Evolutionary conservation across 2,329 filamentous ascomycete species (phyloP).

Genomic region (Aureobasidium lini): DNA sequence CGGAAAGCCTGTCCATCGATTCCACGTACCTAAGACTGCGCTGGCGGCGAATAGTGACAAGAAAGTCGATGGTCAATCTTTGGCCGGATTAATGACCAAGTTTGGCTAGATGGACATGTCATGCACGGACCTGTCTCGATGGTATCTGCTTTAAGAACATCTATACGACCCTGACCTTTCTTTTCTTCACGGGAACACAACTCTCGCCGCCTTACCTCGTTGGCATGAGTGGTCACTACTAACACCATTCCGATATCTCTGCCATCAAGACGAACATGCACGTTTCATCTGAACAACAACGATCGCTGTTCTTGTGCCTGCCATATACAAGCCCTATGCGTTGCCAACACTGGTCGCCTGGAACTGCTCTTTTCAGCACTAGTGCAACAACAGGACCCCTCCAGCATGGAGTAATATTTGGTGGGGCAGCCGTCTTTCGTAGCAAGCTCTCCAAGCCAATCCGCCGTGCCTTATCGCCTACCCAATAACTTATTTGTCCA

Average conservation of each 20-base stretch:
- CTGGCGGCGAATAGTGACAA: background rate
- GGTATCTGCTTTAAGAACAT: background rate
- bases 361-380: background rate
- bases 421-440: conserved; percentile 6
- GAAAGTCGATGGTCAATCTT: background rate
- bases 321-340: background rate
- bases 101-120: background rate
- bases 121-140: background rate
- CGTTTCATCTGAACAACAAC: too few relatives aligned
- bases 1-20: background rate
- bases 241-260: too few relatives aligned
- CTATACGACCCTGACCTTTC: background rate
- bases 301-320: background rate
- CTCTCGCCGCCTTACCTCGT: too few relatives aligned
- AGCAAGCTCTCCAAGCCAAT: background rate
- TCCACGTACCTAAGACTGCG: background rate
- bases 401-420: conserved; percentile 4
- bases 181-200: background rate
- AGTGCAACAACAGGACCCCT: conserved; percentile 2
- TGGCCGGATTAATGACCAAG: conserved; percentile 2
- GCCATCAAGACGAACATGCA: background rate
- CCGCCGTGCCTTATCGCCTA: conserved; percentile 5
- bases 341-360: conserved; percentile 4
- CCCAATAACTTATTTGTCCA: background rate
- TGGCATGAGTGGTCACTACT: too few relatives aligned